A percentile compares a stretch with the other conserved stretches of the same genome.
These are phyloP conservation scores for Dictyostelium firmibasis DNA, from an alignment of 78 protist species.

Conservation along the genomic window DNA sequence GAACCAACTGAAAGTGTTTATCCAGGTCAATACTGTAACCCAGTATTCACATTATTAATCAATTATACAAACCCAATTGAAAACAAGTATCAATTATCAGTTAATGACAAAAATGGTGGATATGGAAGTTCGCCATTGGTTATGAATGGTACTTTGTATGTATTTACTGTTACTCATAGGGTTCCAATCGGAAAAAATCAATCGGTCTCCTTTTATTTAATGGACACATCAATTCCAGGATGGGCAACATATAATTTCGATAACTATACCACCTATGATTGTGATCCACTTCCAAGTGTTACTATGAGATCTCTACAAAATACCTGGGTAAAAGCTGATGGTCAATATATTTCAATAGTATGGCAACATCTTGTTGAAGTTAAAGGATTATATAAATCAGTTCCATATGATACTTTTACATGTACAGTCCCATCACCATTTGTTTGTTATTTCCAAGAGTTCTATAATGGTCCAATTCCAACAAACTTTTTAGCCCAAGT, in stretches of 20 bases:
- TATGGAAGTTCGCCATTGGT: neutral
- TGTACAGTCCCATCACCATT: neutral
- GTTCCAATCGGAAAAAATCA: neutral
- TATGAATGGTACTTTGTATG: neutral
- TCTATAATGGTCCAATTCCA: neutral
- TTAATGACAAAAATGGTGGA: neutral
- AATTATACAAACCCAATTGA: neutral
- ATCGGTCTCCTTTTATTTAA: neutral
- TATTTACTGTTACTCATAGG: neutral
- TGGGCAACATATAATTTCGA: neutral
- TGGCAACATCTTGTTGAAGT: neutral
- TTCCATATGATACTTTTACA: neutral
- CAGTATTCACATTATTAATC: no score
- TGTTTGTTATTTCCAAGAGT: neutral
- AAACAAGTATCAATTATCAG: neutral
- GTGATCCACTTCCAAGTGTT: neutral
- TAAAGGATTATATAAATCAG: neutral
- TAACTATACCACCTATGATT: neutral
- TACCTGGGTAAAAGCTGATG: neutral
- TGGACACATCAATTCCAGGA: neutral
- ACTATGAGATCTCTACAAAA: neutral
- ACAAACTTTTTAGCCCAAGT: neutral
- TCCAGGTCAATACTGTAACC: no score
- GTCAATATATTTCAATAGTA: neutral
- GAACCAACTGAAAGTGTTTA: no score